Percentiles rank a stretch among this genome's conserved stretches.
phyloP scores from a whole-genome alignment of 176 grass and related monocot species.

The Cenchrus fungigraminus region DNA sequence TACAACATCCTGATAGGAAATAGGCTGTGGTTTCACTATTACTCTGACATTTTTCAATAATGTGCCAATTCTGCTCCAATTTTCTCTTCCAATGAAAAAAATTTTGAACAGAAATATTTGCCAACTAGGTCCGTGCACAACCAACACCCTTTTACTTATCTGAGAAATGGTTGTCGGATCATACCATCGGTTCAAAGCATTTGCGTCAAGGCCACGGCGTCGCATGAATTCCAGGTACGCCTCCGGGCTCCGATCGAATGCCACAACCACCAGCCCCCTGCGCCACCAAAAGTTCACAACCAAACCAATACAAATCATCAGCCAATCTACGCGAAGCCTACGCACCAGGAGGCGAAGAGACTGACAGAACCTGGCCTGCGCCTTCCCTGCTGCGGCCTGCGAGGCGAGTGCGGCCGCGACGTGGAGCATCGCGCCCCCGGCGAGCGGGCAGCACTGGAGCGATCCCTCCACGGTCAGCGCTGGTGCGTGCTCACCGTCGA shows the following conservation, averaged over 20 bases:
- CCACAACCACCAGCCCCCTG: conserved; percentile 78
- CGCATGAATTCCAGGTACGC: conserved; percentile 66
- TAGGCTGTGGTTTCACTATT: not conserved
- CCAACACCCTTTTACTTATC: not conserved
- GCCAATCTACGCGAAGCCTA: not conserved
- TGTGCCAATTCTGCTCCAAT: not conserved
- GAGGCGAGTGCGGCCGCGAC: conserved; percentile 47
- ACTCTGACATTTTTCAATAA: conserved; percentile 18
- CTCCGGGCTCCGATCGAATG: conserved; percentile 61
- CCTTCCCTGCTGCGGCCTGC: conserved; percentile 49
- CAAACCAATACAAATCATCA: not conserved
- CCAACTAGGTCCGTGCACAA: not conserved
- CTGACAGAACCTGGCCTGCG: conserved; percentile 55
- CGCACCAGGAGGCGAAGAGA: not conserved
- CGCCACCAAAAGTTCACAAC: conserved; percentile 26
- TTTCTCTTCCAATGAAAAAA: not conserved
- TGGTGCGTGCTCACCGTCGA: conserved; percentile 71
- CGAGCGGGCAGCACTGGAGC: conserved; percentile 47
- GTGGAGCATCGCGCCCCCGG: conserved; percentile 55
- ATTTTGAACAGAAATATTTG: not conserved
- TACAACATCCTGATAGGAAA: conserved; percentile 14
- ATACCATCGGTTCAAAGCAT: conserved; percentile 61
- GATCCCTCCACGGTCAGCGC: conserved; percentile 56
- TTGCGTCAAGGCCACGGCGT: conserved; percentile 48
- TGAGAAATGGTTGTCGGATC: conserved; percentile 11